Conservation (phyloP, 306 rosid species). For the Canavalia ensiformis region DNA sequence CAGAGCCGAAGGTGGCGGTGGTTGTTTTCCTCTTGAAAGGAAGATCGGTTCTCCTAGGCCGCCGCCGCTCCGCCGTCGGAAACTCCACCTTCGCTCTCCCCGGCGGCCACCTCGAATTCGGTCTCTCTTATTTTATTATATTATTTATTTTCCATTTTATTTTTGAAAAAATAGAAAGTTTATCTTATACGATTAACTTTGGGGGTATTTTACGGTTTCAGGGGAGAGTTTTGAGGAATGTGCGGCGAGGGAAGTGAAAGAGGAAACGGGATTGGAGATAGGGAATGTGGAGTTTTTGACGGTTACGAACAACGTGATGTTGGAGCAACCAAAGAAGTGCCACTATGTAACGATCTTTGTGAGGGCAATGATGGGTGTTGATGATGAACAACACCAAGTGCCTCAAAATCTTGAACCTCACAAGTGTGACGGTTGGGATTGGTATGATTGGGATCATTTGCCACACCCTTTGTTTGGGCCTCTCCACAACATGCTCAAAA, state of each 20-base stretch:
- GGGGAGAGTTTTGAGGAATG: slow-evolving; percentile 91
- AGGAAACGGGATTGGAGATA: slow-evolving; percentile 72
- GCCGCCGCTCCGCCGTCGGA: slow-evolving; percentile 60
- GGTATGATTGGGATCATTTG: slow-evolving; percentile 70
- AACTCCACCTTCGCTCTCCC: slow-evolving; percentile 62
- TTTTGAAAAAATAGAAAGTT: background rate
- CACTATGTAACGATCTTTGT: slow-evolving; percentile 72
- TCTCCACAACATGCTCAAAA: slow-evolving; percentile 55
- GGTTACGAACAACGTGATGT: slow-evolving; percentile 61
- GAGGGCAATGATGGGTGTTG: slow-evolving; percentile 55
- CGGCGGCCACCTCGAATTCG: slow-evolving; percentile 70
- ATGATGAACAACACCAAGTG: slow-evolving; percentile 44
- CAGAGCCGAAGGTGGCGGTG: slow-evolving; percentile 66
- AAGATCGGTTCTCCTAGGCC: slow-evolving; percentile 56
- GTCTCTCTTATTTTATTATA: slow-evolving; percentile 24
- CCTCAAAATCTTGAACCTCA: slow-evolving; percentile 71
- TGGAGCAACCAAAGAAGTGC: slow-evolving; percentile 57
- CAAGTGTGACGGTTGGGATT: slow-evolving; percentile 85
- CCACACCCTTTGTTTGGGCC: slow-evolving; percentile 82
- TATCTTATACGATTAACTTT: background rate
- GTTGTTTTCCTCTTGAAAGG: slow-evolving; percentile 64
- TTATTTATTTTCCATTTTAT: background rate
- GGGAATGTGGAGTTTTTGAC: slow-evolving; percentile 60
- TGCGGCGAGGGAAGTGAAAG: slow-evolving; percentile 76
- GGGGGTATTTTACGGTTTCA: background rate